A percentile compares a stretch with the other conserved stretches of the same genome.
Evolutionary conservation across 805 yeast species (phyloP).

Genomic region (Wickerhamiella brachini): DNA sequence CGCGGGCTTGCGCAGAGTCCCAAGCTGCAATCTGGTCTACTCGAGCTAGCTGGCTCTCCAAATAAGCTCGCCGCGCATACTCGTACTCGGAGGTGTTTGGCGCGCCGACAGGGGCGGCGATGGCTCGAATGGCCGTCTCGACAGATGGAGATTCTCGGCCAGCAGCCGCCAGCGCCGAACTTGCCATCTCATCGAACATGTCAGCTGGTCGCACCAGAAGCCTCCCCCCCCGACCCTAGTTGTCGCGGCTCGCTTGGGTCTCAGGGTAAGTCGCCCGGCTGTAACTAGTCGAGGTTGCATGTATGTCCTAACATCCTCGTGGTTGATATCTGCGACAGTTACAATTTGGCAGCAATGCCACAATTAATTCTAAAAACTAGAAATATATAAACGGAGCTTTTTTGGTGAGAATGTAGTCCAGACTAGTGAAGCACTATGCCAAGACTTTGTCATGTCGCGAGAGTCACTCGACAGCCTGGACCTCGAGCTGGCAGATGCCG

Average conservation of each 20-base stretch:
- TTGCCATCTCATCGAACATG: conserved; percentile 13
- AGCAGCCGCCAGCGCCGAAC: conserved; percentile 10
- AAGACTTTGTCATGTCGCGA: not conserved
- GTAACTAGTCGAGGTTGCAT: too few relatives aligned
- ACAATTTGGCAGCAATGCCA: too few relatives aligned
- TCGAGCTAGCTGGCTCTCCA: not conserved
- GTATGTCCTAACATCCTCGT: too few relatives aligned
- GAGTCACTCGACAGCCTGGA: not conserved
- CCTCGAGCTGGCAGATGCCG: not conserved
- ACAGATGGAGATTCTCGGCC: not conserved
- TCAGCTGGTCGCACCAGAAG: not conserved
- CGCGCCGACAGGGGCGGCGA: conserved; percentile 1
- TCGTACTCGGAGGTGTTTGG: not conserved
- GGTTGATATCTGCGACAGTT: too few relatives aligned
- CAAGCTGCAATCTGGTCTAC: not conserved
- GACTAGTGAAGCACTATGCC: too few relatives aligned
- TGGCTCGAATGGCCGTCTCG: conserved; percentile 1
- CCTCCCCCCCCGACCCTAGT: not conserved
- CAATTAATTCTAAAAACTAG: too few relatives aligned
- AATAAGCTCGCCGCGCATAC: not conserved
- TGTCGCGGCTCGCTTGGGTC: too few relatives aligned
- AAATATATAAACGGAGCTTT: too few relatives aligned
- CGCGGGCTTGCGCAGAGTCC: not conserved
- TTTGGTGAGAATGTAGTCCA: too few relatives aligned
- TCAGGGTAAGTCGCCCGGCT: too few relatives aligned